A percentile compares a stretch with the other conserved stretches of the same genome.
These are phyloP conservation scores for Cyberlindnera lachancei DNA, from an alignment of 805 yeast species.

Conservation along the genomic window DNA sequence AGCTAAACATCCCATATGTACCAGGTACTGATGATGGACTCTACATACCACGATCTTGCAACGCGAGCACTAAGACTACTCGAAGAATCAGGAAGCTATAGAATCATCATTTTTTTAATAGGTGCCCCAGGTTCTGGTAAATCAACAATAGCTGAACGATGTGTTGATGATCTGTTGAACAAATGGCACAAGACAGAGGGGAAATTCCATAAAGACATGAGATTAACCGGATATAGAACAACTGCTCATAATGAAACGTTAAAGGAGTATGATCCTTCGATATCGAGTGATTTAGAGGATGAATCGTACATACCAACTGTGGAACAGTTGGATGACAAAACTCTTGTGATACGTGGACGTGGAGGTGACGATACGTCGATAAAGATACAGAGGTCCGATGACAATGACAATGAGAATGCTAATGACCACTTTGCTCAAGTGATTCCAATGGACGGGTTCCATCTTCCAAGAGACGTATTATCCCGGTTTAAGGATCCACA, in stretches of 20 bases:
- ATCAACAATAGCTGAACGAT: slow-evolving; percentile 49
- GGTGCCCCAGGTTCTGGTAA: slow-evolving; percentile 89
- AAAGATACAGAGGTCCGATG: slow-evolving; percentile 8
- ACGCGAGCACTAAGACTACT: slow-evolving; percentile 25
- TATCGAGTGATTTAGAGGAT: slow-evolving; percentile 12
- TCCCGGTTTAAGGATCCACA: slow-evolving; percentile 45
- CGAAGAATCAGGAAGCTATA: slow-evolving; percentile 25
- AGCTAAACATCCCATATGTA: slow-evolving; percentile 6
- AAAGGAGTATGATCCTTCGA: slow-evolving; percentile 2
- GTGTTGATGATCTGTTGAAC: slow-evolving; percentile 39
- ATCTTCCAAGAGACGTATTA: slow-evolving; percentile 44
- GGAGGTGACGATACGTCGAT: slow-evolving; percentile 21
- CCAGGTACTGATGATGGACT: slow-evolving; percentile 20
- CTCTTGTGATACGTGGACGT: slow-evolving; percentile 15
- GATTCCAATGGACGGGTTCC: slow-evolving; percentile 75
- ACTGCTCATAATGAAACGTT: too few species aligned
- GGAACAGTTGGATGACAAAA: slow-evolving; percentile 3
- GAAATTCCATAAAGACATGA: background rate
- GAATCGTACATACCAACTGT: slow-evolving; percentile 13
- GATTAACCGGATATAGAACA: background rate
- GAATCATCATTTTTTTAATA: slow-evolving; percentile 52
- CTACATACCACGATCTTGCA: slow-evolving; percentile 24
- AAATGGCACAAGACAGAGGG: slow-evolving; percentile 17
- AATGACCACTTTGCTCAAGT: slow-evolving; percentile 42
- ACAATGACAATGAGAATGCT: background rate